Evolutionary conservation across 1,284 basidiomycete genomes (phyloP), one percentile per base, ranked within the genome.

Genomic region (Phaffia rhodozyma): DNA sequence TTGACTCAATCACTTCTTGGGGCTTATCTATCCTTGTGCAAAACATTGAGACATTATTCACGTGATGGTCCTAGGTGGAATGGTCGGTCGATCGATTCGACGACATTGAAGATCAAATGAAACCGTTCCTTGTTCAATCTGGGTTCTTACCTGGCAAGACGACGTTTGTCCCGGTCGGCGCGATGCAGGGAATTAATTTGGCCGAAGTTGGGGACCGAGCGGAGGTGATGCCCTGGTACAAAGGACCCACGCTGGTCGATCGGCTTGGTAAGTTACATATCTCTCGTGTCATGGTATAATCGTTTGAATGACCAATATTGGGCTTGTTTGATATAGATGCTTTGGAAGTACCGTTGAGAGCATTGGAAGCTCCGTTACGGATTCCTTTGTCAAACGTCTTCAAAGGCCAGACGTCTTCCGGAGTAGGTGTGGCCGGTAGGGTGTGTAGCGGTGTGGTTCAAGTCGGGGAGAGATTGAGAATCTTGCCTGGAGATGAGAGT

Each of bases 381-480:
- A 81, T 97, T 63, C 94, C 94, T 0, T 83, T 98, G 25, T 88
- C 91, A 18, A 98, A 98, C 73, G 90, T 97, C 2, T 98, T 96
- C 81, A 91, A 86, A 74, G 89, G 89, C 29, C 84, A 87, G 70
- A 83, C 86, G 7, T 79, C 81, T 2, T 80, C 80, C 0, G 89
- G 89, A 21, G 83, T 85, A 0, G 89, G 86, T 1, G 84, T 96
- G 0, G 83, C 86, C 29, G 96, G 94, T n/a, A 80, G 93, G 47
- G 78, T 98, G 43, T 87, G 86, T 66, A 84, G 85, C 54, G 94
- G 94, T 16, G 79, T 97, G 30, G 81, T 97, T 0, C 92, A 97
- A 75, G 86, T 93, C 7, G 94, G 96, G 5, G 94, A 98, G 75
- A 80, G 83, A 30, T 70, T 98, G 29, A 81, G 90, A 43, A 84